Percentiles rank a stretch among this genome's conserved stretches.
Conservation (phyloP, 192 early-diverging fungal species). For the Thamnidium elegans region DNA sequence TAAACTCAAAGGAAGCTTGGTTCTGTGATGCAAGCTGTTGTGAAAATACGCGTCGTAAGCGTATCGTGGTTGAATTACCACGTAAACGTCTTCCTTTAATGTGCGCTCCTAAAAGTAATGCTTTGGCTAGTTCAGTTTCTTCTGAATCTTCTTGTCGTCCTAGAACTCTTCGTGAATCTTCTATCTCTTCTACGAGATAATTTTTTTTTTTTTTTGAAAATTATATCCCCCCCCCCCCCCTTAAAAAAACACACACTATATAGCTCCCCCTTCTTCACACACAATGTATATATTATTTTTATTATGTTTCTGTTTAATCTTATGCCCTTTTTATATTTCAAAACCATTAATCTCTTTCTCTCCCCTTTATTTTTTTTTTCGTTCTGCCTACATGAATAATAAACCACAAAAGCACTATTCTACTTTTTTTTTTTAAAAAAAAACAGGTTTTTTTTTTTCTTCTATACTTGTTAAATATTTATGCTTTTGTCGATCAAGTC, state of each 20-base stretch:
- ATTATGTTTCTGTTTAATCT: constrained; percentile 3
- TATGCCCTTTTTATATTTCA: background rate
- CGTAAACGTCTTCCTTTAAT: constrained; percentile 61
- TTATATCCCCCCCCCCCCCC: background rate
- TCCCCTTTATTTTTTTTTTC: constrained; percentile 1
- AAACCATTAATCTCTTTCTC: background rate
- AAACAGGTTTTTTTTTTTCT: background rate
- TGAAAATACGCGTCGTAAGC: constrained; percentile 50
- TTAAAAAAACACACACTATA: background rate
- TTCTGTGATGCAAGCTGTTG: constrained; percentile 61
- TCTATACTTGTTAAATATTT: no score
- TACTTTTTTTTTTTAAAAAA: no score
- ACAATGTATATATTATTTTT: background rate
- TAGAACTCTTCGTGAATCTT: constrained; percentile 16
- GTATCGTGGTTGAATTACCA: constrained; percentile 60
- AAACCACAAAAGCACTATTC: no score
- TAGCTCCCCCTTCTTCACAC: background rate
- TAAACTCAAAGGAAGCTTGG: constrained; percentile 50
- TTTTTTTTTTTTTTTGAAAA: no score
- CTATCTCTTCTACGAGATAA: constrained; percentile 1
- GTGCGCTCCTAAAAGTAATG: constrained; percentile 49
- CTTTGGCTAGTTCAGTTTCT: background rate
- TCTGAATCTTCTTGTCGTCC: constrained; percentile 4
- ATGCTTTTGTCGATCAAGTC: no score
- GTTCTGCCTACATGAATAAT: background rate